phyloP scores from a whole-genome alignment of 352 stramenopile genomes.

The Globisporangium yorkense region DNA sequence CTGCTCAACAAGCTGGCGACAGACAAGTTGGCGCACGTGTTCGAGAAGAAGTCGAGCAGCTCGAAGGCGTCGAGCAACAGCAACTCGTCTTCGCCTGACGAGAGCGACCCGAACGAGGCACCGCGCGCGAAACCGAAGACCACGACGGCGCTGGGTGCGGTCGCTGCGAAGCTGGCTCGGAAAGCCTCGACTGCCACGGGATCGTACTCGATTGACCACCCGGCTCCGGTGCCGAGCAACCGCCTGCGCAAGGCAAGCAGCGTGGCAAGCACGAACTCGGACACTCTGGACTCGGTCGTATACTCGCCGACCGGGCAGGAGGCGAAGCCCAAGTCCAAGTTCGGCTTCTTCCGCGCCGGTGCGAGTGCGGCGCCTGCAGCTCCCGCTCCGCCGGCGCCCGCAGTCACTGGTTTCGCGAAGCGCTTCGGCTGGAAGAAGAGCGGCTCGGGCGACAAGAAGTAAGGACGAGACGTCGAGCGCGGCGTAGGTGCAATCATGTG shows the following conservation, averaged over 20 bases:
- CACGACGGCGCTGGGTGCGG: slow-evolving; percentile 7
- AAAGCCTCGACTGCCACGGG: slow-evolving; percentile 3
- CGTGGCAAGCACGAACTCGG: slow-evolving; percentile 5
- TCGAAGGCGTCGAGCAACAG: slow-evolving; percentile 9
- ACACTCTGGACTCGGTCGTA: slow-evolving; percentile 12
- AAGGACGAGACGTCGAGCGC: background rate
- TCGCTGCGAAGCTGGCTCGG: slow-evolving; percentile 10
- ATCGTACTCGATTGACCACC: slow-evolving; percentile 10
- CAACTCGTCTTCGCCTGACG: slow-evolving; percentile 12
- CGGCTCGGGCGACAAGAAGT: background rate
- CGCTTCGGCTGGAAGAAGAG: slow-evolving; percentile 19
- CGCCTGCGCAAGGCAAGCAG: slow-evolving; percentile 16
- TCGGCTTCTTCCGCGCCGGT: slow-evolving; percentile 8
- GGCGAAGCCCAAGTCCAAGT: slow-evolving; percentile 15
- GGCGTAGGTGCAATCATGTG: background rate
- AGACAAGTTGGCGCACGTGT: slow-evolving; percentile 12
- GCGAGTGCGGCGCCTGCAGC: slow-evolving; percentile 3
- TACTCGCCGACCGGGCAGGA: slow-evolving; percentile 11
- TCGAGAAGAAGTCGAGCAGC: slow-evolving; percentile 16
- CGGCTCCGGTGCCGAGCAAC: slow-evolving; percentile 11
- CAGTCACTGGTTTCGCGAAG: slow-evolving; percentile 11
- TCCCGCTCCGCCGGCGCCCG: background rate
- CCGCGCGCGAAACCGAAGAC: background rate
- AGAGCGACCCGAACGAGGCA: slow-evolving; percentile 3
- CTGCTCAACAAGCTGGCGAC: slow-evolving; percentile 16